phyloP scores from a whole-genome alignment of 192 early-diverging fungal species.

The Ambispora gerdemannii region DNA sequence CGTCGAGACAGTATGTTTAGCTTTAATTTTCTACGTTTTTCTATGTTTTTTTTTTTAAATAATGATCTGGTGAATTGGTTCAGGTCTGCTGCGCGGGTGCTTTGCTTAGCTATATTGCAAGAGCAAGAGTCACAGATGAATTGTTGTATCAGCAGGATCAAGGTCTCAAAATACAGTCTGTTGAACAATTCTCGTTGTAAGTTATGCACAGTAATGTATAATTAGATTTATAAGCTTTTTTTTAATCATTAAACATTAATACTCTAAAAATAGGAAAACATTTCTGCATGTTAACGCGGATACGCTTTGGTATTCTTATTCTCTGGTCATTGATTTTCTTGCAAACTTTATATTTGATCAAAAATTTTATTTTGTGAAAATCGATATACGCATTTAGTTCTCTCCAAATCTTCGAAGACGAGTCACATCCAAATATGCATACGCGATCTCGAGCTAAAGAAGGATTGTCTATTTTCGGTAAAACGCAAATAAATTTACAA shows the following conservation, averaged over 20 bases:
- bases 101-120: constrained; percentile 39
- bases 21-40: not conserved
- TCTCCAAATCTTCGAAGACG: constrained; percentile 71
- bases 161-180: constrained; percentile 8
- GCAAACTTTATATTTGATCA: not conserved
- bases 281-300: constrained; percentile 61
- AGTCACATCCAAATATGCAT: constrained; percentile 82
- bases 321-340: not conserved
- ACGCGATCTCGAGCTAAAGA: constrained; percentile 58
- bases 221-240: not conserved
- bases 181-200: constrained; percentile 42
- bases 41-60: not conserved
- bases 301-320: constrained; percentile 47
- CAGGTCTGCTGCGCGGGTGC: constrained; percentile 49
- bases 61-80: not conserved
- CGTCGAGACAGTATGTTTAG: constrained; percentile 34
- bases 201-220: not conserved
- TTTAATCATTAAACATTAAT: not conserved
- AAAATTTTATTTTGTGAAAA: not conserved
- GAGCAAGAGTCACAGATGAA: constrained; percentile 29
- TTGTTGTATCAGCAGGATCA: constrained; percentile 6
- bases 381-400: no score
- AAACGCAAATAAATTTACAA: no score
- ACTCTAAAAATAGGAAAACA: constrained; percentile 32
- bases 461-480: constrained; percentile 74